Base-by-base conservation (phyloP, 2,329 filamentous ascomycete species). In the Trichoderma citrinoviride region DNA sequence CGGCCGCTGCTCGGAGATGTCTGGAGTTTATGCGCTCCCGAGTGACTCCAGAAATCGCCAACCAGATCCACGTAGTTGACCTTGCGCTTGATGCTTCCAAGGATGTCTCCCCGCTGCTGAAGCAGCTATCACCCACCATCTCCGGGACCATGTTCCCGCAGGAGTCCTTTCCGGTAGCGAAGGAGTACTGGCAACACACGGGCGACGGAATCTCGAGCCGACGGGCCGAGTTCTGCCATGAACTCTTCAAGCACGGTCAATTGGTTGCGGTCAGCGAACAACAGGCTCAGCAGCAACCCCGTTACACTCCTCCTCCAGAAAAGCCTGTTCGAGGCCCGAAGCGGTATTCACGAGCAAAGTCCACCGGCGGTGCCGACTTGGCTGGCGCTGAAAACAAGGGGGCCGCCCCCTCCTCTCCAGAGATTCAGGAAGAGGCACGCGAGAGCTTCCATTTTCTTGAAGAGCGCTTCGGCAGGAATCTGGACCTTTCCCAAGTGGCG, bases 101-200 rank as follows among this genome's bases (percentile, higher is more conserved):
- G 66, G 78, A 81, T 44, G 75, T 80, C 5, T 79, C 85, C 1
- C 77, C 82, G 5, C 78, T 82, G 40, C 80, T 88, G n/a, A 78
- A 76, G 52, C 80, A 82, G 43, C 76, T 90, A 29, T 78, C 80
- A 2, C 88, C 89, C 0, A 81, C 83, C 10, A 79, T 93, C 23
- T 90, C 85, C 1, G 88, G 87, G 25, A 87, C 97, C 3, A 74
- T 98, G 47, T 92, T 90, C 70, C 86, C 88, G 0, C 80, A 84
- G 52, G 85, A 87, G 14, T 78, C 87, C 19, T 93, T 89, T 71
- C 78, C 86, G 5, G 77, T 90, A 66, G 91, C 92, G n/a, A 98
- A 97, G 76, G 86, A 93, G 72, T 97, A 96, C 73, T 99, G 95
- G 95, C 95, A 98, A 76, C 95, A 99, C 76, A 90, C 91, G 0